These are phyloP conservation scores for Panaeolus cyanescens DNA, from an alignment of 768 basidiomycete species.

Conservation along the genomic window DNA sequence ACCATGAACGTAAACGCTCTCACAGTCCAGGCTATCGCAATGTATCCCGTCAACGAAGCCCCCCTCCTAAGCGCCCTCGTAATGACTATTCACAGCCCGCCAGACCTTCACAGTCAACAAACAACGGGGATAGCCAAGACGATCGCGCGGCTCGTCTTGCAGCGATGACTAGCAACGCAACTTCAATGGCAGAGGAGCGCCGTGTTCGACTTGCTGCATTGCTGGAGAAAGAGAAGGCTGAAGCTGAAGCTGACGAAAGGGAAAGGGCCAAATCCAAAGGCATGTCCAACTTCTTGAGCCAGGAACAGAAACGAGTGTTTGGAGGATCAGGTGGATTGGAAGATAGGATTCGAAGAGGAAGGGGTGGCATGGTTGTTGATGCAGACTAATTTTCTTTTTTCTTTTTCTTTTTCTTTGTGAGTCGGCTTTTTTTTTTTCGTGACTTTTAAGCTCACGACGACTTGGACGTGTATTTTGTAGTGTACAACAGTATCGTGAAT, in stretches of 20 bases:
- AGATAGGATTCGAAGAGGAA: conserved; percentile 74
- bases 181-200: conserved; percentile 65
- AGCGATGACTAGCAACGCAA: conserved; percentile 82
- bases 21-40: conserved; percentile 31
- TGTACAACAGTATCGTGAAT: neutral
- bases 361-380: conserved; percentile 70
- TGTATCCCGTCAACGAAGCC: conserved; percentile 23
- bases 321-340: conserved; percentile 77
- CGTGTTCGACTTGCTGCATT: conserved; percentile 68
- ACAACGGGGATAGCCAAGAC: conserved; percentile 14
- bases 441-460: neutral
- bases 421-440: neutral
- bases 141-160: conserved; percentile 87
- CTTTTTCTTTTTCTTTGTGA: neutral
- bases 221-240: conserved; percentile 77
- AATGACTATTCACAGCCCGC: conserved; percentile 18
- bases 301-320: conserved; percentile 85
- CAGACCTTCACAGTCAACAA: conserved; percentile 18
- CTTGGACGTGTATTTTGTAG: neutral
- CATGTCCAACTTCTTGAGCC: conserved; percentile 77
- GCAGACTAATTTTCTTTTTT: conserved; percentile 42
- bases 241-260: conserved; percentile 71
- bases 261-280: conserved; percentile 72
- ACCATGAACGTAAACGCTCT: conserved; percentile 39
- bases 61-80: conserved; percentile 52